These are phyloP conservation scores for Alisma plantagoaquatica DNA, from an alignment of 106 monocot genomes.

Conservation along the genomic window DNA sequence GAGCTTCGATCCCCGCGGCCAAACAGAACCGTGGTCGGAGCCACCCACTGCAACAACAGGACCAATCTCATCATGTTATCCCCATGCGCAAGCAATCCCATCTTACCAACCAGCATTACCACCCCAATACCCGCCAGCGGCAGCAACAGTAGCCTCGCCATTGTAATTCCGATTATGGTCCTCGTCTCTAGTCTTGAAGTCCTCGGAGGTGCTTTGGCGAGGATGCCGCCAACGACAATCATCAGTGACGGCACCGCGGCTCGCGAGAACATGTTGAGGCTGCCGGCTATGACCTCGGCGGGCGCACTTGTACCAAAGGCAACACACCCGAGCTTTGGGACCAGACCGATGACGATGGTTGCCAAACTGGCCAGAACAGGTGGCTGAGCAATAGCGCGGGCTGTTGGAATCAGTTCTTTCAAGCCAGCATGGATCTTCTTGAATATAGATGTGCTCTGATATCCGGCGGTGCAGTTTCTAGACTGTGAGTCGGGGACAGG, in stretches of 20 bases:
- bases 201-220: slow-evolving; percentile 55
- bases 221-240: slow-evolving; percentile 66
- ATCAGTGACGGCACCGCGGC: slow-evolving; percentile 75
- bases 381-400: slow-evolving; percentile 61
- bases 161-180: slow-evolving; percentile 48
- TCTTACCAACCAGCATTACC: slow-evolving; percentile 40
- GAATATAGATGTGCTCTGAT: slow-evolving; percentile 61
- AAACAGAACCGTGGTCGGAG: slow-evolving; percentile 61
- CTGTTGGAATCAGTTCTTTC: slow-evolving; percentile 63
- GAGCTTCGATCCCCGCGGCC: slow-evolving; percentile 69
- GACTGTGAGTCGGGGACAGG: slow-evolving; percentile 23
- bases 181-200: slow-evolving; percentile 52
- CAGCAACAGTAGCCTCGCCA: slow-evolving; percentile 61
- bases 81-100: slow-evolving; percentile 36
- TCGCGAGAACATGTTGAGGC: slow-evolving; percentile 60
- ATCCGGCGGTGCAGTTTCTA: slow-evolving; percentile 57
- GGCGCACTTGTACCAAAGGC: slow-evolving; percentile 63
- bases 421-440: slow-evolving; percentile 55
- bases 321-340: slow-evolving; percentile 44
- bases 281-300: slow-evolving; percentile 51
- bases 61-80: slow-evolving; percentile 68
- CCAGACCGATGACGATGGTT: slow-evolving; percentile 58
- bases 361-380: slow-evolving; percentile 66
- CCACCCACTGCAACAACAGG: slow-evolving; percentile 61
- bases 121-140: slow-evolving; percentile 60